Evolutionary conservation across 805 yeast genomes (phyloP).

Genomic region (Hanseniaspora taiwanica): DNA sequence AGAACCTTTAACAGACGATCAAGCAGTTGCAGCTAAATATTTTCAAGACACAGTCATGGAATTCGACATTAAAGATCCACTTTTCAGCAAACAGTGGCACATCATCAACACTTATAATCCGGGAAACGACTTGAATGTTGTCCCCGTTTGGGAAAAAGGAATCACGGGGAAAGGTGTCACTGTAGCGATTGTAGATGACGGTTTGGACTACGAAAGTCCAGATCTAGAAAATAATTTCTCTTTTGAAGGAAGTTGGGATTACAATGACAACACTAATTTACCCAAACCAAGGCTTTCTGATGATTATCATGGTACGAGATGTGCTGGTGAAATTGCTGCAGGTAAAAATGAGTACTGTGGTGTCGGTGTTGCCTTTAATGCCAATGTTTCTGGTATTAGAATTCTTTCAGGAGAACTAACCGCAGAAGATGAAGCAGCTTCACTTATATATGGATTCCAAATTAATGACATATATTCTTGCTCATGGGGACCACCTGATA

Average conservation of each 20-base stretch:
- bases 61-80: conserved; percentile 67
- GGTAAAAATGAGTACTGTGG: conserved; percentile 78
- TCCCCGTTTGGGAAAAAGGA: conserved; percentile 72
- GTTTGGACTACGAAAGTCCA: conserved; percentile 66
- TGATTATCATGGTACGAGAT: conserved; percentile 92
- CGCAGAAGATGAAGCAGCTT: conserved; percentile 81
- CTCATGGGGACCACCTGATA: conserved; percentile 97
- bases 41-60: conserved; percentile 1
- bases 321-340: conserved; percentile 95
- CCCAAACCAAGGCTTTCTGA: conserved; percentile 74
- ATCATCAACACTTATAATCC: conserved; percentile 58
- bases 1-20: conserved; percentile 8
- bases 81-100: conserved; percentile 85
- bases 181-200: conserved; percentile 89
- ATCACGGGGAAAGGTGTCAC: conserved; percentile 73
- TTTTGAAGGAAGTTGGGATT: conserved; percentile 85
- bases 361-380: conserved; percentile 86
- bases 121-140: conserved; percentile 77
- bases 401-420: conserved; percentile 73
- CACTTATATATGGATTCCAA: conserved; percentile 68
- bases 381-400: conserved; percentile 81
- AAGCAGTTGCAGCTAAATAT: conserved; percentile 31
- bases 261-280: conserved; percentile 55
- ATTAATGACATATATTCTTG: conserved; percentile 90
- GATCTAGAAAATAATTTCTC: conserved; percentile 63